These are phyloP conservation scores for Haematococcus sp. DNA, from an alignment of 139 green algal species.

Conservation along the genomic window DNA sequence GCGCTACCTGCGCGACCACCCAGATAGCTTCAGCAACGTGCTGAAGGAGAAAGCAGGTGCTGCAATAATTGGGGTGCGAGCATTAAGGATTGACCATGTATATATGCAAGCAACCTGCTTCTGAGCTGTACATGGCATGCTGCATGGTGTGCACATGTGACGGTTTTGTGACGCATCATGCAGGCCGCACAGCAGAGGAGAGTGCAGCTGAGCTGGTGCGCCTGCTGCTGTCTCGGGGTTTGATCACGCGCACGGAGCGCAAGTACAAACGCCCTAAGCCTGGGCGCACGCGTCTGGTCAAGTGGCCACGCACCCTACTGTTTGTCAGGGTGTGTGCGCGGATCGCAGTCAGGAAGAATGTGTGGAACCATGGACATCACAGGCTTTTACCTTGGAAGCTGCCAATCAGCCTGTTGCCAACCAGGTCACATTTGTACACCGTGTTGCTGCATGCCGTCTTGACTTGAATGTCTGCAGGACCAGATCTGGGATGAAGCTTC, in stretches of 20 bases:
- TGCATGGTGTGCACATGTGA: not conserved
- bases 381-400: slow-evolving; percentile 1
- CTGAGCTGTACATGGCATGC: not conserved
- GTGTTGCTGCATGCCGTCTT: no score
- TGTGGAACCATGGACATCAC: not conserved
- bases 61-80: no score
- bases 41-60: not conserved
- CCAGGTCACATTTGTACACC: not conserved
- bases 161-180: not conserved
- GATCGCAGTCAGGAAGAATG: not conserved
- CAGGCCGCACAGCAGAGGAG: slow-evolving; percentile 28
- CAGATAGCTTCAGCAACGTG: slow-evolving; percentile 13
- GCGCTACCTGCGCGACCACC: slow-evolving; percentile 22
- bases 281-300: slow-evolving; percentile 38
- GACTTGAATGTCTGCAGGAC: slow-evolving; percentile 10
- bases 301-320: slow-evolving; percentile 40
- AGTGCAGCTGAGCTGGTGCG: slow-evolving; percentile 29
- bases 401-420: not conserved
- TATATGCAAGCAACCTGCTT: no score
- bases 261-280: slow-evolving; percentile 50
- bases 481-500: slow-evolving; percentile 55
- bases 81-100: no score
- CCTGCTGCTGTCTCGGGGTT: slow-evolving; percentile 16
- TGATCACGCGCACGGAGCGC: slow-evolving; percentile 32
- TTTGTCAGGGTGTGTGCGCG: slow-evolving; percentile 16